Base-by-base conservation (phyloP, 2,329 filamentous ascomycete genomes). In the Sporothrix globosa region DNA sequence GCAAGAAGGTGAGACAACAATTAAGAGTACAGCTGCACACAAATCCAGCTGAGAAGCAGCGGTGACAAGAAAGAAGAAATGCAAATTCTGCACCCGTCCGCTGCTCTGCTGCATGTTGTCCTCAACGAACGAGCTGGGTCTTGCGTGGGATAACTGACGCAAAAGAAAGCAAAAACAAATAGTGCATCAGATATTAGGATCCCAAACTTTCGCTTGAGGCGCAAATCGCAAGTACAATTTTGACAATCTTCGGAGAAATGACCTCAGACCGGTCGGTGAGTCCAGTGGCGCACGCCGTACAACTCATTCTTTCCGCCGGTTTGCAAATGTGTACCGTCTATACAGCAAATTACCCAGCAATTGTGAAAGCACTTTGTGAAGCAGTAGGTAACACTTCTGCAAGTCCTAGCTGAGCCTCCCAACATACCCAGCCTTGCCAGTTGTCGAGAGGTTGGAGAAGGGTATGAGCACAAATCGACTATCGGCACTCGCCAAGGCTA, bases 31-130 rank as follows among this genome's bases (percentile, higher is more conserved):
- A 17, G n/a, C 61, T 10, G n/a, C 60, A 27, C 52, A 66, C 56
- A 58, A 44, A 11, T 4, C 56, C 65, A 70, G 69, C 69, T 70
- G 69, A 67, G 34, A 70, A 68, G 53, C 65, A 65, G 69, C 69
- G 69, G 69, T 70, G 69, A 70, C 65, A 30, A 65, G 30, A 11
- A 69, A 60, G 46, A 69, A 24, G 54, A 41, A 69, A 39, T 27
- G 30, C n/a, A 52, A 60, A 69, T 3, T 13, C 54, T 53, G 19
- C 53, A 24, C 14, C 21, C 53, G 44, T 19, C 66, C 53, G 21
- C 39, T 58, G 52, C 41, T 44, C 39, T n/a, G n/a, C 54, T 69
- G 67, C 67, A 61, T 52, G 27, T 24, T 56, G 19, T 52, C 56
- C 67, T 48, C 67, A 69, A 61, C 54, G 41, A 61, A n/a, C 41